Base-by-base conservation (phyloP, 352 stramenopile genomes). In the Phytophthora ramorum region DNA sequence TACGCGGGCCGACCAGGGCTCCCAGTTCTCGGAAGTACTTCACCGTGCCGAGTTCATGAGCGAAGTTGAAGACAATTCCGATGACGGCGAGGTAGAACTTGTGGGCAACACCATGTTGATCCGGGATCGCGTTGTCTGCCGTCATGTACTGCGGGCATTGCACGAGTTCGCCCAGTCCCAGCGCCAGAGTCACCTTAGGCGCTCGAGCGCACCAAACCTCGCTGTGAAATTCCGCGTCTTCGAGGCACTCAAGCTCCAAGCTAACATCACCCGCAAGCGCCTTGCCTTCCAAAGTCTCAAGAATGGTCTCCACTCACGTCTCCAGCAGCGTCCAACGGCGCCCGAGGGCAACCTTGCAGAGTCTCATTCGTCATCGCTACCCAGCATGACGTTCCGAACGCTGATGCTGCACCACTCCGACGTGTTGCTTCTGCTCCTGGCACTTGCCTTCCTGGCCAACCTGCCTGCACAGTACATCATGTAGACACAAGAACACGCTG, bases 21-120 rank as follows among this genome's bases (percentile, higher is more conserved):
- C 80, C 0, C 73, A 87, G 64, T 73, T 91, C 55, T 85, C 72
- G 0, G 73, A 90, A 24, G 52, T 91, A 16, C 67, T 91, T 22
- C 55, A 63, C 22, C 76, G 80, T 34, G 79, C 81, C 5, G 81
- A 85, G 55, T 83, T 70, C 52, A 52, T 90, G 67, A 78, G 71
- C 22, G 65, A 78, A 30, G 58, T 71, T 28, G 66, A 71, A 4
- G 56, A 58, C 17, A 26, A 45, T 17, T 45, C 50, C n/a, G 49
- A 19, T 19, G 50, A 60, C 10, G 24, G 30, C 1, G 55, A 62
- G 2, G 19, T 47, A 7, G 20, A 53, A 41, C 16, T 12, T 16
- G 19, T 26, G 34, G 52, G 19, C n/a, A 53, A 7, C 17, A 17
- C 30, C 41, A 17, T 78, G 38, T 61, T 44, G 8, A 46, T 54